Conservation (phyloP, 2,329 filamentous ascomycete species). For the Incumbomyces lentus region DNA sequence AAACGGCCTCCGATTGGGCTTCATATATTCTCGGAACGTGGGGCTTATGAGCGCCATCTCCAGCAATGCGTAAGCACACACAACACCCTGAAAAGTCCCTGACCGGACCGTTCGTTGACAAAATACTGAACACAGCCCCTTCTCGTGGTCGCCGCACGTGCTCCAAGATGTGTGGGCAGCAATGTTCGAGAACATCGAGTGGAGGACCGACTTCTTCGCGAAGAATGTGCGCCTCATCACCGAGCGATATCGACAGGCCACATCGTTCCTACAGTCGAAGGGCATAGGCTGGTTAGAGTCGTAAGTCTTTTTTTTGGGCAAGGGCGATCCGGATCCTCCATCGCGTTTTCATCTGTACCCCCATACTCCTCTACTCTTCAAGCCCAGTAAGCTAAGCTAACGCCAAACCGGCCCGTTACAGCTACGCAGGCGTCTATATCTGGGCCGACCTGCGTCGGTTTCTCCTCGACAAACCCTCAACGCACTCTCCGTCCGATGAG, state of each 20-base stretch:
- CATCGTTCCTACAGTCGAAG: constrained; percentile 7
- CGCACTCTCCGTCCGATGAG: constrained; percentile 1
- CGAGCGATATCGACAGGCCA: constrained; percentile 12
- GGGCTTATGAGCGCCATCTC: constrained; percentile 46
- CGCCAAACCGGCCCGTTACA: background rate
- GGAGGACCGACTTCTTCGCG: constrained; percentile 13
- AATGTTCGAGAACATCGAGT: constrained; percentile 12
- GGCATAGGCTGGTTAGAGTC: constrained; percentile 10
- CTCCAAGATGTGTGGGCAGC: constrained; percentile 26
- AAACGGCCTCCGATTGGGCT: constrained; percentile 22
- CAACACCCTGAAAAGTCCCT: too few relatives aligned
- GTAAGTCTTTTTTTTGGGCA: background rate
- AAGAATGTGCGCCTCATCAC: constrained; percentile 12
- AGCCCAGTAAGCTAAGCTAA: background rate
- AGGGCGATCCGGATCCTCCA: background rate
- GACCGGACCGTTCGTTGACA: constrained; percentile 13
- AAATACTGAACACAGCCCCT: constrained; percentile 33
- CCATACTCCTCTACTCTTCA: too few relatives aligned
- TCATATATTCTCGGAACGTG: constrained; percentile 38
- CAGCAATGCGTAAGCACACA: constrained; percentile 34
- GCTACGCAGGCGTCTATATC: constrained; percentile 14
- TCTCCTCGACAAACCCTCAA: constrained; percentile 3
- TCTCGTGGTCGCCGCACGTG: constrained; percentile 38
- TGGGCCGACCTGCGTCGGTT: constrained; percentile 15
- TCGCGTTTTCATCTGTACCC: too few relatives aligned